Evolutionary conservation across 768 basidiomycete genomes (phyloP).

Genomic region (Tremella fuciformis): DNA sequence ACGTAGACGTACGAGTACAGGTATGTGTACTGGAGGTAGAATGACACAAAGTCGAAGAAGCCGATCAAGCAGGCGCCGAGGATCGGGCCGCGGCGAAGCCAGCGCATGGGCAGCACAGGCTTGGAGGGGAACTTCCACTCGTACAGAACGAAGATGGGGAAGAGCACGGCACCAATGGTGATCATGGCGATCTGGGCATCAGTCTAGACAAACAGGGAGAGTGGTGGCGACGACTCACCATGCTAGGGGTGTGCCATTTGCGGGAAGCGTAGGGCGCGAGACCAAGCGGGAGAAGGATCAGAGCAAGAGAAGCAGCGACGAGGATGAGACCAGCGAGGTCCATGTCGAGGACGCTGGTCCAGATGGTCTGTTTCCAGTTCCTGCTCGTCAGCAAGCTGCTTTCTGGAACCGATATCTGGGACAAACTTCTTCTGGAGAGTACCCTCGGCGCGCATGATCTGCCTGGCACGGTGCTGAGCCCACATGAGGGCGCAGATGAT

Average conservation of each 20-base stretch:
- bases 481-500: slow-evolving; percentile 51
- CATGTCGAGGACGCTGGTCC: slow-evolving; percentile 32
- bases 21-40: slow-evolving; percentile 66
- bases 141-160: slow-evolving; percentile 42
- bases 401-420: background rate
- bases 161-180: slow-evolving; percentile 48
- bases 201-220: slow-evolving; percentile 3
- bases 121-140: slow-evolving; percentile 58
- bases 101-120: slow-evolving; percentile 64
- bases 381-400: slow-evolving; percentile 8
- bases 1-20: slow-evolving; percentile 59
- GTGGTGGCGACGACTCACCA: slow-evolving; percentile 26
- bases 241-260: slow-evolving; percentile 48
- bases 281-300: slow-evolving; percentile 51
- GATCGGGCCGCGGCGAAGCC: slow-evolving; percentile 62
- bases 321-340: slow-evolving; percentile 48
- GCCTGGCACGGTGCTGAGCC: slow-evolving; percentile 48
- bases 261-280: slow-evolving; percentile 32
- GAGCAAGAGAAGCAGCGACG: slow-evolving; percentile 46
- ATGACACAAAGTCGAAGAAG: slow-evolving; percentile 55
- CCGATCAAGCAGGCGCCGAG: slow-evolving; percentile 63
- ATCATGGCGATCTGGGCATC: slow-evolving; percentile 50
- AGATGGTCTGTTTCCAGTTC: slow-evolving; percentile 11
- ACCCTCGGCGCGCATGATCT: slow-evolving; percentile 16
- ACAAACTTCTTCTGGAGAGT: background rate